Evolutionary conservation across 441 rosid genomes (phyloP).

Genomic region (Jatropha podagrica): DNA sequence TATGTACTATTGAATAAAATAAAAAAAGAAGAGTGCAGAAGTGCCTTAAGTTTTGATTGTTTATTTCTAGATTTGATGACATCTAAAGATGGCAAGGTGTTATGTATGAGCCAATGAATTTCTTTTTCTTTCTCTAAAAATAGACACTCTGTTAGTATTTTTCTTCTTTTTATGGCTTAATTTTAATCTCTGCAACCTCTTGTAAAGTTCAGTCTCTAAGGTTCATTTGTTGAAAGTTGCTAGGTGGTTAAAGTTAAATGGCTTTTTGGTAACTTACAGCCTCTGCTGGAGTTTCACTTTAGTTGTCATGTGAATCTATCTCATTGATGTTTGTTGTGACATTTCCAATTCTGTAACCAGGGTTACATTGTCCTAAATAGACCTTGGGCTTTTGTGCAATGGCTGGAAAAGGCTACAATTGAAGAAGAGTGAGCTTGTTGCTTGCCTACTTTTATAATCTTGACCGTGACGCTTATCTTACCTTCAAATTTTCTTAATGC

Average conservation of each 20-base stretch:
- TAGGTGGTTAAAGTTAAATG: not conserved
- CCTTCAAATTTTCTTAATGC: not conserved
- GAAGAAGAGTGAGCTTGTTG: conserved; percentile 53
- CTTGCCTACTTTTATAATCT: not conserved
- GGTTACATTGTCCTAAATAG: conserved; percentile 69
- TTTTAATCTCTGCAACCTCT: not conserved
- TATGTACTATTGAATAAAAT: not conserved
- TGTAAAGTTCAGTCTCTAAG: not conserved
- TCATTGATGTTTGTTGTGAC: not conserved
- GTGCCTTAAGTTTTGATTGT: not conserved
- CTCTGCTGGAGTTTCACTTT: not conserved
- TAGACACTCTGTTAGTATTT: not conserved
- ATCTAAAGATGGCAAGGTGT: not conserved
- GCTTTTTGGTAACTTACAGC: not conserved
- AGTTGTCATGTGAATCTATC: not conserved
- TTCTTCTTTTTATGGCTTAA: not conserved
- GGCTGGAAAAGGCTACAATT: conserved; percentile 60
- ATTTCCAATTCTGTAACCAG: conserved; percentile 29
- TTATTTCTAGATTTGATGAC: not conserved
- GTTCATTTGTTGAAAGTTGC: not conserved
- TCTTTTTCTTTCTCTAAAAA: too few species aligned
- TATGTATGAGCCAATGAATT: too few species aligned
- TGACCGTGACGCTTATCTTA: not conserved
- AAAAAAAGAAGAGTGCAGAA: conserved; percentile 2
- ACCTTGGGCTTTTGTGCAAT: conserved; percentile 77